Evolutionary conservation across 768 basidiomycete species (phyloP), one percentile per base, ranked within the genome.

Genomic region (Piloderma croceum): DNA sequence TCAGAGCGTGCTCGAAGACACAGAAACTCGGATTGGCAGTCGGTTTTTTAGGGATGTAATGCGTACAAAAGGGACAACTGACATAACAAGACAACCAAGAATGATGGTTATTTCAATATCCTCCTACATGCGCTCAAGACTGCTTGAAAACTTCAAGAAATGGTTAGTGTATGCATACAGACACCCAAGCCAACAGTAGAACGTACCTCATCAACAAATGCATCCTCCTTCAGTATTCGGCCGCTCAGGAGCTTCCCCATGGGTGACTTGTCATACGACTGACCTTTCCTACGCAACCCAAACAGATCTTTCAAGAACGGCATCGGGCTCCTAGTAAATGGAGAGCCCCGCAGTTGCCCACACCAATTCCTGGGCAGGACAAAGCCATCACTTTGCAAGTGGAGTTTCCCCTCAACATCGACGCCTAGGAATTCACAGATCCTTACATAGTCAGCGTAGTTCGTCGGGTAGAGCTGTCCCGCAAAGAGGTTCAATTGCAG

Each of bases 401-500:
- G 53, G 45, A 31, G 17, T 31, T n/a, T 43, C 23, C 13, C 38
- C 42, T 6, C 51, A 37, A 21, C 59, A 48, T 57, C 46, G 9
- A 71, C 18, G 3, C 70, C 63, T 23, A 74, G 50, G 39, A 65
- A 53, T 19, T 51, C 44, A 42, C 71, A 71, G 11, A 68, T 24
- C 2, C 42, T 47, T 21, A 44, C 44, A 38, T 72, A 74, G 2
- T 61, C 48, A 9, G 41, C 42, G 19, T 59, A 49, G 18, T 64
- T 49, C 7, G 50, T 51, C 25, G 71, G 39, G 40, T 66, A 74
- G 3, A 74, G 56, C 39, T 74, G 69, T 3, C 70, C 72, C 11
- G 70, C 67, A 47, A 65, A 71, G 22, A 73, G 43, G 27, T 67
- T 70, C 24, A 74, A 52, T 34, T 71, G 68, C 19, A 37, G 39